Percentiles rank a stretch among this genome's conserved stretches.
phyloP scores from a whole-genome alignment of 495 filamentous ascomycete genomes.

The Wilcoxina mikolae region DNA sequence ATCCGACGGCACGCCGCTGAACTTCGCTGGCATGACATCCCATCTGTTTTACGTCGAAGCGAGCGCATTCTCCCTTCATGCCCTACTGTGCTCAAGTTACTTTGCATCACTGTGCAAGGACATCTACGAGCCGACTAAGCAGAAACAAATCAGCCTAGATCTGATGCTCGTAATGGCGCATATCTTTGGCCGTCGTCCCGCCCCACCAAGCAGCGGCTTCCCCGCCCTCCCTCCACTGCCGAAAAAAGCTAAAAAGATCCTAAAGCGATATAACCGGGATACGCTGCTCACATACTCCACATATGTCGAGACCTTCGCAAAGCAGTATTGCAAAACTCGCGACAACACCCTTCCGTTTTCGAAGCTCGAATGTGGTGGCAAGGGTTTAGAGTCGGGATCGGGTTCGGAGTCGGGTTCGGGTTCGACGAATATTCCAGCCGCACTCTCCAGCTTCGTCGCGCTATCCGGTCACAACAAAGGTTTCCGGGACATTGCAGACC shows the following conservation, averaged over 20 bases:
- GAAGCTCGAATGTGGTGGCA: conserved; percentile 9
- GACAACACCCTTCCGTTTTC: conserved; percentile 44
- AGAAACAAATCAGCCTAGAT: too few species aligned
- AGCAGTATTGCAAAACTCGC: conserved; percentile 41
- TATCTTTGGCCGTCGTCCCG: conserved; percentile 45
- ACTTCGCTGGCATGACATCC: conserved; percentile 50
- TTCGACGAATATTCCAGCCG: too few species aligned
- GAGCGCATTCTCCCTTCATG: conserved; percentile 58
- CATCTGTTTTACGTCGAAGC: conserved; percentile 64
- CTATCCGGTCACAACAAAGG: conserved; percentile 51
- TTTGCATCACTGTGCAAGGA: conserved; percentile 48
- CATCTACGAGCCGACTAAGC: conserved; percentile 33
- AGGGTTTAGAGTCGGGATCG: not conserved
- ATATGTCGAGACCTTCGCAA: conserved; percentile 53
- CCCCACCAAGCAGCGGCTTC: conserved; percentile 24
- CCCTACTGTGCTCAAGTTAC: conserved; percentile 50
- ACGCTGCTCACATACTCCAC: conserved; percentile 47
- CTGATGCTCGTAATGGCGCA: conserved; percentile 55
- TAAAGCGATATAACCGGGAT: conserved; percentile 45
- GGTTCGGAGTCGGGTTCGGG: not conserved
- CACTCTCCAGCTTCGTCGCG: conserved; percentile 53
- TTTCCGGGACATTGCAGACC: conserved; percentile 46
- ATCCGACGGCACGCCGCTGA: conserved; percentile 44
- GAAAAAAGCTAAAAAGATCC: conserved; percentile 36
- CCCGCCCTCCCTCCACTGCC: conserved; percentile 40